Percentiles rank a stretch among this genome's conserved stretches.
Evolutionary conservation across 306 rosid genomes (phyloP).

Genomic region (Cucumis sativus): Cucumber_9930_V3 NC_026659.2:14891001-14891500

Average conservation of each 20-base stretch:
- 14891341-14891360: background rate
- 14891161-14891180: background rate
- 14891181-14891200: background rate
- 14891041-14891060: background rate
- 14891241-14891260: background rate
- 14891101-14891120: background rate
- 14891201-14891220: background rate
- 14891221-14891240: background rate
- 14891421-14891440: background rate
- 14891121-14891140: background rate
- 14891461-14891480: slow-evolving; percentile 94
- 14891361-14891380: background rate
- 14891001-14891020: background rate
- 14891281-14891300: background rate
- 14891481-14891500: slow-evolving; percentile 95
- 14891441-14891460: background rate
- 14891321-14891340: background rate
- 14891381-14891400: background rate
- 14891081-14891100: background rate
- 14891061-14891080: background rate
- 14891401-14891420: background rate
- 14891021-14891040: background rate
- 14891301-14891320: background rate
- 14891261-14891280: background rate
- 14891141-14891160: background rate